These are phyloP conservation scores for Tetrapisispora nanseiensis DNA, from an alignment of 805 yeast species.

Conservation along the genomic window DNA sequence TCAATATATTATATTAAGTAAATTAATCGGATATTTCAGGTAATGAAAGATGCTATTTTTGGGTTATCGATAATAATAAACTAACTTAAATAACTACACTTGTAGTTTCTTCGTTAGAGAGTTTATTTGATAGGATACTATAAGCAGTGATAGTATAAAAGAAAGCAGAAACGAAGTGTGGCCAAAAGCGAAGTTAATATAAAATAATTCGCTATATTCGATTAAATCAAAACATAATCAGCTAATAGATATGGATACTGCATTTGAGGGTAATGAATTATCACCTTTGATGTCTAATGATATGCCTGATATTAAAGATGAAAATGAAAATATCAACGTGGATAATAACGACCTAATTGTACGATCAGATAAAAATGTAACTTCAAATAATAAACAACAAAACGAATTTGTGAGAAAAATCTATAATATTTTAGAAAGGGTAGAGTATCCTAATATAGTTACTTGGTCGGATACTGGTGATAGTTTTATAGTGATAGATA, in stretches of 20 bases:
- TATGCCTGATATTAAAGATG: not conserved
- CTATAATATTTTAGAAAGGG: conserved; percentile 77
- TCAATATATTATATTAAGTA: too few relatives aligned
- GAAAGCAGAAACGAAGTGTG: too few relatives aligned
- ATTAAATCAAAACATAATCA: too few relatives aligned
- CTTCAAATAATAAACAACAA: conserved; percentile 3
- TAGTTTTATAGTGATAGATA: conserved; percentile 79
- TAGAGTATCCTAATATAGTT: conserved; percentile 63
- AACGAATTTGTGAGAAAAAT: conserved; percentile 72
- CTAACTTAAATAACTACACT: too few relatives aligned
- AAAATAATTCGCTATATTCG: too few relatives aligned
- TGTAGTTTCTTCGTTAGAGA: too few relatives aligned
- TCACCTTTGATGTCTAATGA: not conserved
- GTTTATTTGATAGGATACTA: too few relatives aligned
- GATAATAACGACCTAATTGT: not conserved
- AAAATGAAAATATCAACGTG: not conserved
- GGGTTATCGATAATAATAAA: too few relatives aligned
- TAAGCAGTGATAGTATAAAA: too few relatives aligned
- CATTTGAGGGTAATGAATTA: not conserved
- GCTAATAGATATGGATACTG: not conserved
- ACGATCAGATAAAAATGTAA: not conserved
- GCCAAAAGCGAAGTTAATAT: too few relatives aligned
- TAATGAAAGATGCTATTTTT: too few relatives aligned
- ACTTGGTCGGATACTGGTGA: conserved; percentile 84
- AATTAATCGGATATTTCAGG: too few relatives aligned